Evolutionary conservation across 106 monocot species (phyloP).

Genomic region (Dendrobium nobile): DNA sequence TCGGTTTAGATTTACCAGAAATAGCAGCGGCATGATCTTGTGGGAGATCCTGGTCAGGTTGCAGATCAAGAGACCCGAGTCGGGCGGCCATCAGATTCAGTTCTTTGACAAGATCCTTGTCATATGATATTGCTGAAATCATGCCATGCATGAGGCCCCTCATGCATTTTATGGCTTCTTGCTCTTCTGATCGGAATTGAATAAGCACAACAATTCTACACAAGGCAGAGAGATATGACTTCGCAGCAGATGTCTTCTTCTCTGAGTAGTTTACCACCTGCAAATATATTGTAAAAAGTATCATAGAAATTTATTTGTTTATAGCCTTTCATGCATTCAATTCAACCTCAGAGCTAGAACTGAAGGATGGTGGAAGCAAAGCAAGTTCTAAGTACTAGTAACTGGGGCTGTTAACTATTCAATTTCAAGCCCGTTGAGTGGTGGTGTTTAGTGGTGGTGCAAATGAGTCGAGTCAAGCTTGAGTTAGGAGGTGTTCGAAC

Average conservation of each 20-base stretch:
- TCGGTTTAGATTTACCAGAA: slow-evolving; percentile 21
- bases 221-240: slow-evolving; percentile 64
- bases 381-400: too few relatives aligned
- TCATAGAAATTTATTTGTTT: too few relatives aligned
- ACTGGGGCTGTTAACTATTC: too few relatives aligned
- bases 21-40: slow-evolving; percentile 33
- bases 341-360: too few relatives aligned
- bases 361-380: too few relatives aligned
- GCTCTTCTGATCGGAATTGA: slow-evolving; percentile 55
- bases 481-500: too few relatives aligned
- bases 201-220: slow-evolving; percentile 41
- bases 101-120: slow-evolving; percentile 67
- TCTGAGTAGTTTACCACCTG: slow-evolving; percentile 52
- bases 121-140: slow-evolving; percentile 23
- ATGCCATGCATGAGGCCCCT: slow-evolving; percentile 50
- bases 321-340: too few relatives aligned
- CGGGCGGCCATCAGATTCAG: slow-evolving; percentile 43
- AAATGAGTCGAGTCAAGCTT: too few relatives aligned
- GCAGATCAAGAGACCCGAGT: slow-evolving; percentile 59
- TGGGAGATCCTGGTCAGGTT: slow-evolving; percentile 51
- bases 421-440: too few relatives aligned
- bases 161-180: slow-evolving; percentile 79
- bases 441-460: too few relatives aligned
- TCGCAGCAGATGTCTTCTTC: slow-evolving; percentile 67
- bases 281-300: neutral